Conservation (phyloP, 257 asterid species). For the Coffea canephora region DNA sequence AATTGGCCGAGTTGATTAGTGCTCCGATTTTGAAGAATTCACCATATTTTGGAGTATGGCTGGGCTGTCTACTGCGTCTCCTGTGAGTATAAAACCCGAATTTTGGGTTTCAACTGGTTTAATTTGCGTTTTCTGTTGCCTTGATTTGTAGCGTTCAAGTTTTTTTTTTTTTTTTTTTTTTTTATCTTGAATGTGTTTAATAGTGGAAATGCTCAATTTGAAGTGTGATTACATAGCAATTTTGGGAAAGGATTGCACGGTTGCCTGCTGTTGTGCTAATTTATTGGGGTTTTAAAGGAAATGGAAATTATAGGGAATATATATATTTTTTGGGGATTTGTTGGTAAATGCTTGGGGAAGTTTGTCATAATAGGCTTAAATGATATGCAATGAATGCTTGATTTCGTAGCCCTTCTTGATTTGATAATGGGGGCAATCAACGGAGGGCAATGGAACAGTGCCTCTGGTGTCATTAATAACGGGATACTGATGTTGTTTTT, state of each 20-base stretch:
- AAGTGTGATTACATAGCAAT: neutral
- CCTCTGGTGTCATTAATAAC: neutral
- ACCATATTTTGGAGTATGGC: conserved; percentile 89
- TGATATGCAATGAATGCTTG: neutral
- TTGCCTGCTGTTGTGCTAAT: neutral
- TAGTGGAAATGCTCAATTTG: neutral
- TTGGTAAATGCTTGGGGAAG: neutral
- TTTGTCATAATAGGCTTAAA: neutral
- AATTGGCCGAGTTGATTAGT: conserved; percentile 18
- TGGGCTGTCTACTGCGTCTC: conserved; percentile 75
- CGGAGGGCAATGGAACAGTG: conserved; percentile 22
- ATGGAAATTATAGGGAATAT: neutral
- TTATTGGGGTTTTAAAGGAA: neutral
- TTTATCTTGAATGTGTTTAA: no score
- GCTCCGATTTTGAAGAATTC: conserved; percentile 20
- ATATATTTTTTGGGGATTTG: no score
- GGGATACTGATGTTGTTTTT: neutral
- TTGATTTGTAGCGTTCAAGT: neutral
- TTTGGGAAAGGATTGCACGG: neutral
- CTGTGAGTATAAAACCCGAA: conserved; percentile 38
- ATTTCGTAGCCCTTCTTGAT: neutral
- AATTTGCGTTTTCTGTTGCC: neutral
- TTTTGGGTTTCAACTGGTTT: conserved; percentile 14
- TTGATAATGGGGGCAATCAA: neutral
- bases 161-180: neutral